Evolutionary conservation across 768 basidiomycete species (phyloP), one percentile per base, ranked within the genome.

Genomic region (Leucocoprinus birnbaumii): DNA sequence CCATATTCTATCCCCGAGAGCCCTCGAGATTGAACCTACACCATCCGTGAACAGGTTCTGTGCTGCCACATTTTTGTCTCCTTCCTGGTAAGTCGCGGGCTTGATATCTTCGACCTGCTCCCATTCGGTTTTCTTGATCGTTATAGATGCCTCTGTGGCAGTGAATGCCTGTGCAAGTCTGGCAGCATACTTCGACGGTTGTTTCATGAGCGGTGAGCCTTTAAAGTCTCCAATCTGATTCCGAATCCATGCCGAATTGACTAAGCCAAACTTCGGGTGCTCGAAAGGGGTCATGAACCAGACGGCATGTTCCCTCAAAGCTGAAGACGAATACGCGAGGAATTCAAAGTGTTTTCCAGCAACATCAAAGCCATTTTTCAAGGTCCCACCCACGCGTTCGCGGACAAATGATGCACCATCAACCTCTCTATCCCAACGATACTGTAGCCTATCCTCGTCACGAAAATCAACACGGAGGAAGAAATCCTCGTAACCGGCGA

Each of bases 401-500:
- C 74, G 68, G 2, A 91, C 72, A 64, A 86, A 84, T 13, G 70
- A 64, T 2, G 69, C 64, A 0, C 80, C 81, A 58, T 90, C 86
- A 4, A 87, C 82, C 37, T 82, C 80, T 9, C 81, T 75, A 52
- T 82, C 80, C 87, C 87, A 90, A 11, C 83, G 79, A 58, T 87
- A 87, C 35, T 82, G 77, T n/a, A 88, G 74, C 31, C 77, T 76
- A 61, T 94, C 88, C 70, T 95, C 92, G 53, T 94, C 92, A 3
- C 87, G 80, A 62, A 94, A 91, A 60, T 89, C 85, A 22, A 94
- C 91, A 9, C 93, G 84, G 26, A 95, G 65, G 64, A 95, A 95
- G 60, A 82, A 72, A 26, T 89, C 80, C 44, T 85, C 75, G 55
- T 78, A 80, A 0, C 76, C 77, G 45, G 70, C 65, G 53, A 85